A percentile compares a stretch with the other conserved stretches of the same genome.
phyloP scores from a whole-genome alignment of 176 grass and related monocot genomes.

The Saccharum spontaneum region DNA sequence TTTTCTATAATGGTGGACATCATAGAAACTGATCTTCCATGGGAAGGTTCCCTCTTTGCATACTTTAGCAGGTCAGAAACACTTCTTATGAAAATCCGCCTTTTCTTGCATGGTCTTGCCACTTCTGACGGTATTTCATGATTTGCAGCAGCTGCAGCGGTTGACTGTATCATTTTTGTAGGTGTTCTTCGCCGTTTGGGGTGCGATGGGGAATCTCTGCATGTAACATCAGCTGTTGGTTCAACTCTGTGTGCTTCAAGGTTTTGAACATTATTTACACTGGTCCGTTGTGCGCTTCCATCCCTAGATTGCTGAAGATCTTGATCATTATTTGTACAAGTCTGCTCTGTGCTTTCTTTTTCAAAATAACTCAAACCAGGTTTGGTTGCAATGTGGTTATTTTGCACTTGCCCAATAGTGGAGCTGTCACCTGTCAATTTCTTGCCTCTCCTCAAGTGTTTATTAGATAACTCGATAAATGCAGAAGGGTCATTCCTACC shows the following conservation, averaged over 20 bases:
- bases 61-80: slow-evolving; percentile 55
- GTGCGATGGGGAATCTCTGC: slow-evolving; percentile 10
- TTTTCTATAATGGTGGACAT: slow-evolving; percentile 44
- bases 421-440: slow-evolving; percentile 14
- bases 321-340: slow-evolving; percentile 25
- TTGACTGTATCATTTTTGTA: slow-evolving; percentile 39
- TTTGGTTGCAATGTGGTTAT: slow-evolving; percentile 2
- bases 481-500: slow-evolving; percentile 28
- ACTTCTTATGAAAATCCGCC: slow-evolving; percentile 60
- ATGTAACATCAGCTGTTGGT: slow-evolving; percentile 13
- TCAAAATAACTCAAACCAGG: slow-evolving; percentile 16
- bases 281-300: background rate
- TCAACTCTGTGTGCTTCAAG: slow-evolving; percentile 25
- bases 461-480: slow-evolving; percentile 41
- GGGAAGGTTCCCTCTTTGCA: slow-evolving; percentile 44
- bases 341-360: slow-evolving; percentile 33
- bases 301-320: slow-evolving; percentile 19
- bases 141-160: slow-evolving; percentile 15
- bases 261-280: slow-evolving; percentile 23
- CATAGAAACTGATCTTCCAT: slow-evolving; percentile 39
- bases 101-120: slow-evolving; percentile 47
- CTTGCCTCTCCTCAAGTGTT: slow-evolving; percentile 28
- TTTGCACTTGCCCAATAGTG: slow-evolving; percentile 28
- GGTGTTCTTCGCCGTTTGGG: slow-evolving; percentile 54
- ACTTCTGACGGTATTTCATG: slow-evolving; percentile 39